phyloP scores from a whole-genome alignment of 495 filamentous ascomycete genomes.

The Saxophila tyrrhenica region DNA sequence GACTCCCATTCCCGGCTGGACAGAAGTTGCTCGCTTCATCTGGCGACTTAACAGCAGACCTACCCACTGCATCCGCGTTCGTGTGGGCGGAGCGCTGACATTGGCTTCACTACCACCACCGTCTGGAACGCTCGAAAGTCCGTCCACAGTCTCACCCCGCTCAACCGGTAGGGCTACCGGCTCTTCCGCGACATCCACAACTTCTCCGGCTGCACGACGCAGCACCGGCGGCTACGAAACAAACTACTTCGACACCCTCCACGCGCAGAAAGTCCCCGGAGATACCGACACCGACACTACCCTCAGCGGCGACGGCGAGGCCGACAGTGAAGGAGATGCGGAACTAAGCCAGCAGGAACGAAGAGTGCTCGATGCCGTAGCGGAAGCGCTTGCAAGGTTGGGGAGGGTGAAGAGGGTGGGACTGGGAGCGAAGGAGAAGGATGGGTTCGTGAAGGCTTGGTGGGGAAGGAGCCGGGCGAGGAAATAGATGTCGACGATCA shows the following conservation, averaged over 20 bases:
- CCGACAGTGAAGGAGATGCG: constrained; percentile 24
- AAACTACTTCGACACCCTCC: constrained; percentile 41
- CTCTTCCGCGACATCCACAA: background rate
- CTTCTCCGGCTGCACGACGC: background rate
- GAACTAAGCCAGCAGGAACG: constrained; percentile 44
- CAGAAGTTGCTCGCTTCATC: constrained; percentile 51
- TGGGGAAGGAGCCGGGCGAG: background rate
- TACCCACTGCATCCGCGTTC: constrained; percentile 79
- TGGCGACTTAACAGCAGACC: constrained; percentile 78
- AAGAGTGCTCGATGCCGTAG: constrained; percentile 58
- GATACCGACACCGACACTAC: constrained; percentile 17
- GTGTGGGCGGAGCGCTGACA: constrained; percentile 49
- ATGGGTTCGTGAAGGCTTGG: constrained; percentile 58
- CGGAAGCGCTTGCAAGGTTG: constrained; percentile 76
- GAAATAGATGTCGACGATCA: constrained; percentile 7
- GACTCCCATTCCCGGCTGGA: constrained; percentile 64
- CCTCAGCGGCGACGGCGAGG: background rate
- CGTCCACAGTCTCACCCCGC: background rate
- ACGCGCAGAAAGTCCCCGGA: constrained; percentile 25
- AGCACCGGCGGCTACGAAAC: constrained; percentile 15
- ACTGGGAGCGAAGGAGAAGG: constrained; percentile 71
- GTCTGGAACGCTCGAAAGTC: background rate
- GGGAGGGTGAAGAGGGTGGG: constrained; percentile 86
- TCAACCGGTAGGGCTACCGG: background rate
- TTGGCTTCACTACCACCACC: background rate